Evolutionary conservation across 176 grass and related monocot species (phyloP), one percentile per base, ranked within the genome.

Genomic region (Ampelocalamus luodianensis): DNA sequence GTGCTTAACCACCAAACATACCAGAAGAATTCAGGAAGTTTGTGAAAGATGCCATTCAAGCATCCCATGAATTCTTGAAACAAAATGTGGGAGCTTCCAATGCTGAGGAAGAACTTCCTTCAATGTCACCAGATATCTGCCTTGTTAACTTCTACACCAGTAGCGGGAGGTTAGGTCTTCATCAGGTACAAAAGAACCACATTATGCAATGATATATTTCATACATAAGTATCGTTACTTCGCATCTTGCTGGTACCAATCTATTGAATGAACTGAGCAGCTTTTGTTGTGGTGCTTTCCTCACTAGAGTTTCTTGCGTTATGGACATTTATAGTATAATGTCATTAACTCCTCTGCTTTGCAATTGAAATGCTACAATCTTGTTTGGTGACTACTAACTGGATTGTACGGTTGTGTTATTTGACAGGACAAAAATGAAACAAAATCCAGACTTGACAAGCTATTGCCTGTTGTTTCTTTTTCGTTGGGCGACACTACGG

Each of bases 381-480:
- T 72, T 61, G 4, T 59, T 88, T 85, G 38, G 16, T 37, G 6
- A 49, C 16, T 56, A 20, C 49, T 80, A 39, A 59, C 62, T 68
- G 22, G 11, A 23, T 43, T 36, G 5, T 29, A 74, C 15, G 11
- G 4, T 71, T 50, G 22, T 71, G 18, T 76, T 58, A 53, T 50
- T 71, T 78, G 15, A 62, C 68, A 93, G 91, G 88, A 91, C 76
- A 88, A 88, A 91, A 66, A 85, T 65, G 91, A 93, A 85, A 62
- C 79, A 0, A 14, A 24, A 82, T 15, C 44, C 56, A 93, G 81
- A 34, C n/a, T 90, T 78, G 1, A 0, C 5, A 90, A 85, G 78
- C 32, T 14, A 69, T 73, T 93, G 84, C 91, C 88, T 78, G 88
- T 93, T 46, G 88, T 93, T 76, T 93, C 85, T 8, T 91, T 93